A percentile compares a stretch with the other conserved stretches of the same genome.
These are phyloP conservation scores for Achaetomium macrosporum DNA, from an alignment of 2,329 filamentous ascomycete genomes.

Conservation along the genomic window DNA sequence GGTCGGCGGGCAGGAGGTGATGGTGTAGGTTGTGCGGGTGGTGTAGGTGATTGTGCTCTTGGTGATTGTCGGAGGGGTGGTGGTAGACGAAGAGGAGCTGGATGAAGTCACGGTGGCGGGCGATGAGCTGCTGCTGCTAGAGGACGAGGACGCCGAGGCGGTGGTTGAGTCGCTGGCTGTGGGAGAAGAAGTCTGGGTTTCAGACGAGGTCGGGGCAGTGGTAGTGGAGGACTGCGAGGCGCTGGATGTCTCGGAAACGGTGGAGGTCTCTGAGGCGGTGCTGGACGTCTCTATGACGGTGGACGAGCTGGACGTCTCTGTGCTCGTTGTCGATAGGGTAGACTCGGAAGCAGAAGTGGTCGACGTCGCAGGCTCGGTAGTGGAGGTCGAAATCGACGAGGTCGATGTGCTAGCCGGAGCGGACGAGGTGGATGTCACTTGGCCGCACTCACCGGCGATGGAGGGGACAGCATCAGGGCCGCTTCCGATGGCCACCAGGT, in stretches of 20 bases:
- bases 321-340: too few relatives aligned
- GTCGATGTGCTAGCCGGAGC: neutral
- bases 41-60: conserved; percentile 17
- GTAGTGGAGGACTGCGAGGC: too few relatives aligned
- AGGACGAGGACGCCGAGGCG: neutral
- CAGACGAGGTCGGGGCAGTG: neutral
- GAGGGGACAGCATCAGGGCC: conserved; percentile 32
- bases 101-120: neutral
- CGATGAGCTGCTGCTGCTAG: neutral
- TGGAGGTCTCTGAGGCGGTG: neutral
- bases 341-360: too few relatives aligned
- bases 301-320: neutral
- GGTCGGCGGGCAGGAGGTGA: conserved; percentile 19
- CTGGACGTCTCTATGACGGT: neutral
- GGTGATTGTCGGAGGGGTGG: neutral
- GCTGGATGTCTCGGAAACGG: neutral
- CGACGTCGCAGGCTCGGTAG: too few relatives aligned
- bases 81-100: conserved; percentile 1
- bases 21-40: conserved; percentile 14
- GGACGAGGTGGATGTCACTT: neutral
- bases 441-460: conserved; percentile 7
- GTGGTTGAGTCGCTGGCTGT: neutral
- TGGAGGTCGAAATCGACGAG: neutral
- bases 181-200: neutral
- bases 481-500: conserved; percentile 34